Evolutionary conservation across 805 yeast genomes (phyloP).

Genomic region (Myxozyma neotropica): DNA sequence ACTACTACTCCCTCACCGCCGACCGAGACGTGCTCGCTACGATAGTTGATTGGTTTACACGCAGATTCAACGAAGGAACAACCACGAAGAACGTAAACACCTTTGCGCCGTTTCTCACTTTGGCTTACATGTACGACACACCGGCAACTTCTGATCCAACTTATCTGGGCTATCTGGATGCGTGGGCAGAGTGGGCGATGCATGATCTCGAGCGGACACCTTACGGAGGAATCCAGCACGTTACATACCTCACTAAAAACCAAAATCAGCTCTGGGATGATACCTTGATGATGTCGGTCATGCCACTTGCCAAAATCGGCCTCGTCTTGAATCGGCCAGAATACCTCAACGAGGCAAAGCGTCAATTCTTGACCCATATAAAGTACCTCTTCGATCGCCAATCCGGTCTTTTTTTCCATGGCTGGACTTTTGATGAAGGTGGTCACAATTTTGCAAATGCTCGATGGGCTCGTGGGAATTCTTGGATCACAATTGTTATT

Average conservation of each 20-base stretch:
- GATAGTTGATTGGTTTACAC: constrained; percentile 42
- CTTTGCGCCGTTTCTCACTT: constrained; percentile 44
- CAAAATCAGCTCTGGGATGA: constrained; percentile 38
- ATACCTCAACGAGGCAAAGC: constrained; percentile 44
- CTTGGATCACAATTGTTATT: constrained; percentile 46
- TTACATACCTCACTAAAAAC: constrained; percentile 42
- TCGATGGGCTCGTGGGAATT: constrained; percentile 46
- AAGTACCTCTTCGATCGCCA: constrained; percentile 42
- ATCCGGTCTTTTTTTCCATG: constrained; percentile 45
- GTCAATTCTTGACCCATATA: constrained; percentile 43
- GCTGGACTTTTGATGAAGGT: constrained; percentile 36
- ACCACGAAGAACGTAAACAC: constrained; percentile 45
- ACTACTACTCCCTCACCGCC: constrained; percentile 42
- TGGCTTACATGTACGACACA: constrained; percentile 42
- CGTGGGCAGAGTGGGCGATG: constrained; percentile 47
- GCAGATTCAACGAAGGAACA: constrained; percentile 43
- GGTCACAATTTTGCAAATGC: constrained; percentile 35
- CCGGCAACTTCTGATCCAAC: constrained; percentile 35
- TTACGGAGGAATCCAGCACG: constrained; percentile 46
- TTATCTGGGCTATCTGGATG: constrained; percentile 38
- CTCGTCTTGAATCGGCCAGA: constrained; percentile 39
- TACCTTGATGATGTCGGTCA: constrained; percentile 47
- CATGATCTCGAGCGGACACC: constrained; percentile 41
- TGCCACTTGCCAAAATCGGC: constrained; percentile 46
- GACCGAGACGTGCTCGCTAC: constrained; percentile 37